These are phyloP conservation scores for Ajuga reptans DNA, from an alignment of 305 asterid species.

Conservation along the genomic window DNA sequence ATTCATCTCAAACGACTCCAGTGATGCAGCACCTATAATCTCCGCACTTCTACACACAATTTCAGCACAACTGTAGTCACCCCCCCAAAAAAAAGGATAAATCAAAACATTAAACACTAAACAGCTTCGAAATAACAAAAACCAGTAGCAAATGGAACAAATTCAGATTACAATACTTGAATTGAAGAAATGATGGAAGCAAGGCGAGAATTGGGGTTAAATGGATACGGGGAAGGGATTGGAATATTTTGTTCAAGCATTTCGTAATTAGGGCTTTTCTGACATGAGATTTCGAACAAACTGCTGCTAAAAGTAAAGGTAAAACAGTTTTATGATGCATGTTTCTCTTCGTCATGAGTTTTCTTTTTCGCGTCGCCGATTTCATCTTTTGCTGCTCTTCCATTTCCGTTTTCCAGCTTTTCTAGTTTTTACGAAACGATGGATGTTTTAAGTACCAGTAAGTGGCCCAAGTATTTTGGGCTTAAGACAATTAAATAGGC, in stretches of 20 bases:
- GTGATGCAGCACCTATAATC: conserved; percentile 53
- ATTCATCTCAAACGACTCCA: conserved; percentile 49
- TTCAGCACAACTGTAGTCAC: conserved; percentile 34
- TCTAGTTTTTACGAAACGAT: background rate
- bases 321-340: conserved; percentile 29
- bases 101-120: background rate
- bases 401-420: background rate
- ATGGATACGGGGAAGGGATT: conserved; percentile 32
- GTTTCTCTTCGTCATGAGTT: conserved; percentile 22
- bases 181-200: conserved; percentile 58
- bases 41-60: conserved; percentile 43
- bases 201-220: conserved; percentile 45
- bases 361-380: conserved; percentile 19
- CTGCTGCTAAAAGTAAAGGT: conserved; percentile 46
- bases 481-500: too few species aligned
- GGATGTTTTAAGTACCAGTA: too few species aligned
- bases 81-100: background rate
- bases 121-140: background rate
- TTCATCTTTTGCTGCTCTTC: conserved; percentile 16
- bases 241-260: conserved; percentile 36
- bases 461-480: too few species aligned
- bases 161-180: conserved; percentile 33
- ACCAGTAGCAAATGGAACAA: background rate
- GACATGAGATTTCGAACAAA: conserved; percentile 26
- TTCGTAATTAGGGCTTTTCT: conserved; percentile 29